Conservation (phyloP, 768 basidiomycete species). For the Serendipita vermifera region DNA sequence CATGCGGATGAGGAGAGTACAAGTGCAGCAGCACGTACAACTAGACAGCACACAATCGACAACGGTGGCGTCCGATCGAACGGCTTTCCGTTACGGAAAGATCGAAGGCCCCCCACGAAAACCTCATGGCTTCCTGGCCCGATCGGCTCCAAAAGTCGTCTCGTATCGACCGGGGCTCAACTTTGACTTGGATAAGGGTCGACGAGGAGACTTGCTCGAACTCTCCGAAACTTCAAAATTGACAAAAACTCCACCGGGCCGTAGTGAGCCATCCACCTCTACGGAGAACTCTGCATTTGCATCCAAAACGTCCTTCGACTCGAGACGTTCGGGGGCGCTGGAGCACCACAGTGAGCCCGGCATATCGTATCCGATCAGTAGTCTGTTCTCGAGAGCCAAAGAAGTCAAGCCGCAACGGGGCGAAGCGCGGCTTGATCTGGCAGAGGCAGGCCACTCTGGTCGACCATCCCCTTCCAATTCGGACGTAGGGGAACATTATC, state of each 20-base stretch:
- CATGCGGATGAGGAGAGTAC: background rate
- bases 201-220: background rate
- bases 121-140: background rate
- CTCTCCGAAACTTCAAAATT: background rate
- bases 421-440: background rate
- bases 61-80: no score
- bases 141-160: background rate
- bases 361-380: no score
- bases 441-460: no score
- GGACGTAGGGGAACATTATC: no score
- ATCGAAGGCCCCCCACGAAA: background rate
- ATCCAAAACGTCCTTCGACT: no score
- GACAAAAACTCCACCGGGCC: no score
- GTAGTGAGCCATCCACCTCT: no score
- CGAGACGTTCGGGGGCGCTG: no score
- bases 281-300: no score
- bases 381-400: background rate
- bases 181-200: background rate
- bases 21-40: background rate
- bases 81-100: background rate
- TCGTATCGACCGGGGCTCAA: conserved; percentile 4
- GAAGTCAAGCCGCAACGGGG: background rate
- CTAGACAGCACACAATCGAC: background rate
- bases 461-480: no score
- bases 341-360: no score